phyloP scores from a whole-genome alignment of 805 yeast species.

The Hemisphaericaspora nanyangensis region DNA sequence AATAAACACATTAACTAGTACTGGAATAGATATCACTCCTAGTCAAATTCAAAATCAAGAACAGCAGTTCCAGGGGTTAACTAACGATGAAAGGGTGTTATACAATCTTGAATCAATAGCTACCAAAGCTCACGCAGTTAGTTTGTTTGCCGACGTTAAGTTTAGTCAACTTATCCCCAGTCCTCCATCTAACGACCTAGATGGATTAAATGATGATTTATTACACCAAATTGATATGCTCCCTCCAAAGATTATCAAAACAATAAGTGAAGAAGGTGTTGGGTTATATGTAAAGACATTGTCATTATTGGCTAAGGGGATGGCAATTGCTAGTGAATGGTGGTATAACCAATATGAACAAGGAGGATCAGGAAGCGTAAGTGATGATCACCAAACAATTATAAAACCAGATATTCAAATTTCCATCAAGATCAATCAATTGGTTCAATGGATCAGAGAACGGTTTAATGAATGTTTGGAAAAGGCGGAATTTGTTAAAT shows the following conservation, averaged over 20 bases:
- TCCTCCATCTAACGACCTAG: constrained; percentile 46
- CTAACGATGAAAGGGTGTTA: constrained; percentile 32
- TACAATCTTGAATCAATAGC: constrained; percentile 66
- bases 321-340: constrained; percentile 85
- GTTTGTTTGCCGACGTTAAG: constrained; percentile 86
- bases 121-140: constrained; percentile 87
- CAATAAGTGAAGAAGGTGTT: constrained; percentile 81
- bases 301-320: constrained; percentile 78
- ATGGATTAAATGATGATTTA: constrained; percentile 33
- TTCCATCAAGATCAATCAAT: constrained; percentile 44
- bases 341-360: constrained; percentile 56
- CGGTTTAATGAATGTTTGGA: constrained; percentile 85
- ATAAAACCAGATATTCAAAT: constrained; percentile 4
- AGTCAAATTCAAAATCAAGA: background rate
- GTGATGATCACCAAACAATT: constrained; percentile 2
- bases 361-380: constrained; percentile 9
- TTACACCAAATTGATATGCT: constrained; percentile 40
- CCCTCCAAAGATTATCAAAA: constrained; percentile 54
- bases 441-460: constrained; percentile 90
- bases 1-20: background rate
- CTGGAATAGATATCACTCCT: constrained; percentile 2
- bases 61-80: constrained; percentile 1
- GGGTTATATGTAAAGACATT: constrained; percentile 80
- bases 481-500: constrained; percentile 75
- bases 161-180: constrained; percentile 79